phyloP scores from a whole-genome alignment of 257 asterid species.

The Solanum peruvianum region DNA sequence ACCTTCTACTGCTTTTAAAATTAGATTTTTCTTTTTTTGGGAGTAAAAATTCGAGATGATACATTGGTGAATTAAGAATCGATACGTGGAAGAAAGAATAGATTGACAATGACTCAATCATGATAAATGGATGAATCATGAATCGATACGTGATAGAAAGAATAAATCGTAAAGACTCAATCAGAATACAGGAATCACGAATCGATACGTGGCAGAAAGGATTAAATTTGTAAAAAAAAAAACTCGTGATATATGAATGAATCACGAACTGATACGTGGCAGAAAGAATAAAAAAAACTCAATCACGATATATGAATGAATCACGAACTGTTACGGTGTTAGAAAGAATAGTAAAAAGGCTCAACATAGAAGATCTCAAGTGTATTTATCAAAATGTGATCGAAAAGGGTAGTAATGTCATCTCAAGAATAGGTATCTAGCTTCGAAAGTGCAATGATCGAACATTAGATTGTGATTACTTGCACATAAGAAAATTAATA shows the following conservation, averaged over 20 bases:
- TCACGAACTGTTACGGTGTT: neutral
- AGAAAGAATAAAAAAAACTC: too few relatives aligned
- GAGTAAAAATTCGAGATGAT: neutral
- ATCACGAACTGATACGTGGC: neutral
- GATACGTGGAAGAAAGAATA: too few relatives aligned
- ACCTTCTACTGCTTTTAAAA: neutral
- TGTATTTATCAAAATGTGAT: neutral
- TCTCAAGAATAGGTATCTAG: neutral
- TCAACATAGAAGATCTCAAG: neutral
- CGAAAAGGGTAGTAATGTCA: neutral
- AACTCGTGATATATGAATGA: neutral
- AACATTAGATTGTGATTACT: neutral
- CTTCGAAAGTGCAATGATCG: neutral
- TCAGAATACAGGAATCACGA: too few relatives aligned
- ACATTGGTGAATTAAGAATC: neutral
- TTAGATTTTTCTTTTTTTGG: too few relatives aligned
- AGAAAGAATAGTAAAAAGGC: neutral
- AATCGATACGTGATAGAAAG: too few relatives aligned
- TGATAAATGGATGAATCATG: too few relatives aligned
- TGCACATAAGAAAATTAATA: too few relatives aligned
- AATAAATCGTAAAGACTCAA: neutral
- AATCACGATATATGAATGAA: neutral
- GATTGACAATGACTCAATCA: too few relatives aligned
- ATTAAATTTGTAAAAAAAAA: neutral
- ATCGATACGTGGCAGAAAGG: too few relatives aligned